Evolutionary conservation across 1,284 basidiomycete species (phyloP), one percentile per base, ranked within the genome.

Genomic region (Apiotrichum veenhuisii): DNA sequence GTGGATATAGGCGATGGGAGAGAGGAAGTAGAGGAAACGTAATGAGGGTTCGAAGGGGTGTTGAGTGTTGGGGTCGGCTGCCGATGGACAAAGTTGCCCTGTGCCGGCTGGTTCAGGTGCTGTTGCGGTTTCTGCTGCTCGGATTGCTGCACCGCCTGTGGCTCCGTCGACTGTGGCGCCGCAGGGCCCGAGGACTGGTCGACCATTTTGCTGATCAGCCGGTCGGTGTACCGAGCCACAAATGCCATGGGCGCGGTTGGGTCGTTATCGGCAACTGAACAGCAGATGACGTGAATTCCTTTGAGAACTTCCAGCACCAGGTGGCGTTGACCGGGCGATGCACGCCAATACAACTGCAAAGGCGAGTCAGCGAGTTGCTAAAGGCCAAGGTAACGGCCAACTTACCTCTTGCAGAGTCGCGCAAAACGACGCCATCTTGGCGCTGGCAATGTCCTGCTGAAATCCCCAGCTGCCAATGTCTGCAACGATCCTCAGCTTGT

Each of bases 391-490:
- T n/a, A n/a, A n/a, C n/a, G n/a, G n/a, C n/a, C n/a, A n/a, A 30
- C 40, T 23, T 20, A 45, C 50, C 25, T 46, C 43, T n/a, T 47
- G 52, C 18, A 47, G 20, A 20, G 25, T 53, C 23, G 33, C 52
- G 18, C 34, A 45, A 25, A 47, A 46, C 8, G 43, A 20, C n/a
- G 52, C 52, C 25, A 37, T 43, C 26, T 53, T 53, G 23, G 44
- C 52, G 14, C 36, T 40, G 14, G 52, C 52, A 53, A 53, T 53
- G 37, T 53, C 52, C 43, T 53, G 52, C 44, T 53, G 52, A 36
- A 47, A 53, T 9, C 18, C 17, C 52, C 52, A 53, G 8, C 30
- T 46, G 26, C 52, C 52, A 10, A 47, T 23, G 36, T 47, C 44
- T 8, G 34, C 36, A 12, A 53, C 52, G 20, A 46, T 22, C 18